Evolutionary conservation across 1,139 yeast genomes (phyloP), one percentile per base, ranked within the genome.

Genomic region (Candida sanyaensis): DNA sequence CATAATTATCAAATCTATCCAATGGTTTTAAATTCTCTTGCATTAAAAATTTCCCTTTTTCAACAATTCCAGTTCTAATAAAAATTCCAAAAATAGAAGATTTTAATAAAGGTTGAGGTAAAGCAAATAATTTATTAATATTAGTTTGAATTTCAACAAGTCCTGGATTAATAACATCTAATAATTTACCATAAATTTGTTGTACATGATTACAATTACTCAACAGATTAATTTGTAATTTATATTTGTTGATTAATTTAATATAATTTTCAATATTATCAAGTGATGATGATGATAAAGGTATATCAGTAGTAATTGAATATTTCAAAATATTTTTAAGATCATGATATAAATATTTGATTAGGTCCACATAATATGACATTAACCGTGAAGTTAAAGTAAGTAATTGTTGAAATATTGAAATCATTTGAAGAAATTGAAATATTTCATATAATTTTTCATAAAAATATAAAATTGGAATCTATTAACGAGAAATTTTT

Each of bases 401-500:
- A 29, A 36, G 39, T 23, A 36, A 29, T 13, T 36, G 39, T 9
- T 36, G 39, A 29, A 36, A 36, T 24, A 36, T 24, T 11, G 39
- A 23, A 17, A 36, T 36, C 39, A 36, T 36, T 36, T 28, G 30
- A 29, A 26, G 39, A 30, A 26, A 2, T 17, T n/a, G 39, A n/a
- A n/a, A 36, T 36, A 36, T 36, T 36, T 30, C 39, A 36, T 36
- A 6, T 10, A 36, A 23, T n/a, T 36, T 24, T 36, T 17, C 21
- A 29, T 13, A 24, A 11, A 24, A 36, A 29, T 36, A 13, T 36
- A 36, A 36, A 36, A 36, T 23, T 8, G 39, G 39, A 36, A 36
- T 24, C 39, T 36, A 36, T 36, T 36, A 36, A 36, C 39, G 39
- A 36, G 39, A 36, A 36, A 10, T 34, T 34, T 34, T 34, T 34